Percentiles rank a stretch among this genome's conserved stretches.
phyloP scores from a whole-genome alignment of 257 asterid species.

The Ajuga chamaepitys region DNA sequence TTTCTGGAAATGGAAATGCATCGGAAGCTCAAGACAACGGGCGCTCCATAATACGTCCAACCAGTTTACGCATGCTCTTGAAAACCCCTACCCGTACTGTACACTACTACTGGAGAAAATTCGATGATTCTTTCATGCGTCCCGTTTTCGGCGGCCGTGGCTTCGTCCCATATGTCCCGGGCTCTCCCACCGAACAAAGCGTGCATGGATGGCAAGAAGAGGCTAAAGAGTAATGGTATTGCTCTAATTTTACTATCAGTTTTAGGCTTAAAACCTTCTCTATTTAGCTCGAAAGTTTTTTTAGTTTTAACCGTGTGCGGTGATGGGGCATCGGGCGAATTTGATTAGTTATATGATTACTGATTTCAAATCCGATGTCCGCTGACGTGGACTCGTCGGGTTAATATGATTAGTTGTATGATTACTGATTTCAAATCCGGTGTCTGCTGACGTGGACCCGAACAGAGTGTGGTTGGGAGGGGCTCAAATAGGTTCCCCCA shows the following conservation, averaged over 20 bases:
- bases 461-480: slow-evolving; percentile 16
- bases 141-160: slow-evolving; percentile 73
- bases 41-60: slow-evolving; percentile 38
- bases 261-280: neutral
- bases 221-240: neutral
- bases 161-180: slow-evolving; percentile 46
- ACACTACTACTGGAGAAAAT: slow-evolving; percentile 66
- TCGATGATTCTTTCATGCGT: slow-evolving; percentile 58
- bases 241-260: neutral
- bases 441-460: neutral
- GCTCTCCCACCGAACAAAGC: slow-evolving; percentile 50
- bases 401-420: slow-evolving; percentile 4
- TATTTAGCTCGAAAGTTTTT: neutral
- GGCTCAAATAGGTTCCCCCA: slow-evolving; percentile 9
- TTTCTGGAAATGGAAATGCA: slow-evolving; percentile 21
- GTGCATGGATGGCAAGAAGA: slow-evolving; percentile 30
- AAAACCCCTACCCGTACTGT: slow-evolving; percentile 72
- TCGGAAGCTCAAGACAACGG: slow-evolving; percentile 27
- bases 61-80: slow-evolving; percentile 67
- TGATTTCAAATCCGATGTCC: too few relatives aligned
- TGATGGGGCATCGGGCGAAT: neutral
- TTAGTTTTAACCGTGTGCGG: neutral
- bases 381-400: too few relatives aligned
- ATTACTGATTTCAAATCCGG: slow-evolving; percentile 3
- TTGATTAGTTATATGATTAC: too few relatives aligned